These are phyloP conservation scores for Umbilicus rupestris DNA, from an alignment of 164 flowering plant species.

Conservation along the genomic window DNA sequence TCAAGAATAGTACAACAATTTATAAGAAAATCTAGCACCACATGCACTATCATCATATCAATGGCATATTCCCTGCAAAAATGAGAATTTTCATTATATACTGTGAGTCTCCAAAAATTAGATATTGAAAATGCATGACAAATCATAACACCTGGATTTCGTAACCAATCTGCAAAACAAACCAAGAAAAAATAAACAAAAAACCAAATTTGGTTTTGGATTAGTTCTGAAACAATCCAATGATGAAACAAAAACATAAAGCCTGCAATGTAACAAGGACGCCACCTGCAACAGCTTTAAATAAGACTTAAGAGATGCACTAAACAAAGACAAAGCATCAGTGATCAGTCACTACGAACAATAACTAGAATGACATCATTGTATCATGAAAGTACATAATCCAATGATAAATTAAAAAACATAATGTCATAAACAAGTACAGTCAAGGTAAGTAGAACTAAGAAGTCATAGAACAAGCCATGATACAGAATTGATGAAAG, in stretches of 20 bases:
- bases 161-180: slow-evolving; percentile 4
- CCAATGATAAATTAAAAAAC: too few species aligned
- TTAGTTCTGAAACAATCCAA: background rate
- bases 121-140: background rate
- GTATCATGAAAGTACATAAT: too few species aligned
- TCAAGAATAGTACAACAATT: background rate
- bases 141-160: background rate
- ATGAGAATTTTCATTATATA: background rate
- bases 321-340: background rate
- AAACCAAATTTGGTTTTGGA: background rate
- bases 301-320: background rate
- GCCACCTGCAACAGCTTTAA: background rate
- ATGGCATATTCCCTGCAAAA: background rate
- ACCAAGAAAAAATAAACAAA: background rate
- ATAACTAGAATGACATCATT: too few species aligned
- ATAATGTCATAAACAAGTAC: too few species aligned
- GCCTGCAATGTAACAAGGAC: background rate
- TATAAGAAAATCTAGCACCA: background rate
- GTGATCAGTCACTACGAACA: background rate
- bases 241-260: background rate
- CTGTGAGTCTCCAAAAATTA: background rate
- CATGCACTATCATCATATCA: background rate
- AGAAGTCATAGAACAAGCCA: too few species aligned
- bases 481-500: too few species aligned
- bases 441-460: too few species aligned